Evolutionary conservation across 1,284 basidiomycete genomes (phyloP).

Genomic region (Coniferiporia sulphurascens): DNA sequence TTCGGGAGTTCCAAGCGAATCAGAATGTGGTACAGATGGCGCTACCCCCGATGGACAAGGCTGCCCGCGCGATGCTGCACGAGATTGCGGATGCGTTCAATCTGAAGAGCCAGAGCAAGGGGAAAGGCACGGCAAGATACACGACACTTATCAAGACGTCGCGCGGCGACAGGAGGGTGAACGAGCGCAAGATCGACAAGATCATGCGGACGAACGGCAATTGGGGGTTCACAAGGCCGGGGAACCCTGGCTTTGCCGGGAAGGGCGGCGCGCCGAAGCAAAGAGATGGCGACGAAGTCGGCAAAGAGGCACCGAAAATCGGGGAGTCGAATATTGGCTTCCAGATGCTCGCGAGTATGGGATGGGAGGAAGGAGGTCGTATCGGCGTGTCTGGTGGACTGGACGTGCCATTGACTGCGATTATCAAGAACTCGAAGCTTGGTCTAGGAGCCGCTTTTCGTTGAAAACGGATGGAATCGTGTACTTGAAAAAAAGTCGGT

Average conservation of each 20-base stretch:
- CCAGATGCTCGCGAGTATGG: conserved; percentile 71
- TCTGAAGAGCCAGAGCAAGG: conserved; percentile 73
- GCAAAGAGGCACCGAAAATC: conserved; percentile 74
- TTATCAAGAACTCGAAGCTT: conserved; percentile 71
- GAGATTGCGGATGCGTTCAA: conserved; percentile 72
- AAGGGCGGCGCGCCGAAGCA: conserved; percentile 39
- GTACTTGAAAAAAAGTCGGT: too few species aligned
- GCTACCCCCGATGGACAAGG: conserved; percentile 74
- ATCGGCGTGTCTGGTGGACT: conserved; percentile 62
- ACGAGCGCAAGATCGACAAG: conserved; percentile 55
- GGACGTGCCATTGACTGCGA: conserved; percentile 62
- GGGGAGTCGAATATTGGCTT: conserved; percentile 69
- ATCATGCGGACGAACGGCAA: conserved; percentile 39
- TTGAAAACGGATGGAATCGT: too few species aligned
- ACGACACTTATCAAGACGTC: conserved; percentile 69
- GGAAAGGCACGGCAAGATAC: conserved; percentile 56
- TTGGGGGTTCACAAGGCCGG: conserved; percentile 26
- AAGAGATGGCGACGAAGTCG: conserved; percentile 72
- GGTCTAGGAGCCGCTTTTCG: conserved; percentile 37
- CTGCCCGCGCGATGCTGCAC: conserved; percentile 67
- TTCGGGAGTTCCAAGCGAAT: conserved; percentile 64
- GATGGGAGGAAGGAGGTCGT: conserved; percentile 66
- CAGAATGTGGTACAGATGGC: conserved; percentile 49
- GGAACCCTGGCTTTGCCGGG: conserved; percentile 29
- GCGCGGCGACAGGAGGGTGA: conserved; percentile 43